Conservation (phyloP, 495 filamentous ascomycete species). For the Penicillium tannophilum region DNA sequence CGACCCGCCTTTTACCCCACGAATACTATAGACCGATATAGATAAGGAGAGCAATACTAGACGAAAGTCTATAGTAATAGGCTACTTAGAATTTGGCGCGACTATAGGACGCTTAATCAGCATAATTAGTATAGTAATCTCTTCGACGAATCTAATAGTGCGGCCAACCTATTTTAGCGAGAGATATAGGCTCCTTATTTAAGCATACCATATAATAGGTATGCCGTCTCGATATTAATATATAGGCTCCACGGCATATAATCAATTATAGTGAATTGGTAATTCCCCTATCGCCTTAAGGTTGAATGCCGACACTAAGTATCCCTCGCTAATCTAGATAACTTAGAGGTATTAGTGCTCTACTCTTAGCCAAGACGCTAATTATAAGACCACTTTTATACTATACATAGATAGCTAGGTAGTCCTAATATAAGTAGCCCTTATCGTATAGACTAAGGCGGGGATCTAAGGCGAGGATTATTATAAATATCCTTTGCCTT, state of each 20-base stretch:
- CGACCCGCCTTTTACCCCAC: too few relatives aligned
- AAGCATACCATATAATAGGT: neutral
- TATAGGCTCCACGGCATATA: neutral
- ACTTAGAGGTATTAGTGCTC: neutral
- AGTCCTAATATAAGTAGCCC: neutral
- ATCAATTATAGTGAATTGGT: conserved; percentile 1
- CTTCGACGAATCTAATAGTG: neutral
- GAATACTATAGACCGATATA: too few relatives aligned
- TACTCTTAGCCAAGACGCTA: neutral
- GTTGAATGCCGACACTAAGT: neutral
- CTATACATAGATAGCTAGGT: neutral
- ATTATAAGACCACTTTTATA: neutral
- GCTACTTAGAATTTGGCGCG: conserved; percentile 1
- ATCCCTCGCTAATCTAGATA: neutral
- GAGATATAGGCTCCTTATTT: neutral
- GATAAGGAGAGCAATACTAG: neutral
- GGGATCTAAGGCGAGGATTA: neutral
- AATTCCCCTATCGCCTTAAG: neutral
- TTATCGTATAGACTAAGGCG: neutral
- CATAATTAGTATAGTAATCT: neutral
- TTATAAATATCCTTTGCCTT: neutral
- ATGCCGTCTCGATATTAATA: neutral
- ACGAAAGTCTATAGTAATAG: neutral
- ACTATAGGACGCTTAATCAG: conserved; percentile 6
- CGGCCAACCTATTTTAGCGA: conserved; percentile 7